phyloP scores from a whole-genome alignment of 75 land plant genomes.

The Isoetes taiwanensis region DNA sequence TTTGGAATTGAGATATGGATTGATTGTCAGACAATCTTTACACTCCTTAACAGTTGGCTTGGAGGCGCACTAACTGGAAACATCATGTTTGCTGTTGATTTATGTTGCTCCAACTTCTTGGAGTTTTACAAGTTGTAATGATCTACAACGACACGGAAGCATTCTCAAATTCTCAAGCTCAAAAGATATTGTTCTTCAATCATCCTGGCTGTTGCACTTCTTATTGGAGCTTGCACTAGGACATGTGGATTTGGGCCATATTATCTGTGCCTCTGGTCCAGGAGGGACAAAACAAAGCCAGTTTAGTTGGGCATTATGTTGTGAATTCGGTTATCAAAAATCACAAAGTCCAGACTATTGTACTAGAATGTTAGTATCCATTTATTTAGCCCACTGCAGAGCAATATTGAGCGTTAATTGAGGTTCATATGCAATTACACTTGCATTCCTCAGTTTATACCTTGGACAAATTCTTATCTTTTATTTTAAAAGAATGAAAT shows the following conservation, averaged over 20 bases:
- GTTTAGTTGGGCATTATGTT: constrained; percentile 71
- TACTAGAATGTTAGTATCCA: too few relatives aligned
- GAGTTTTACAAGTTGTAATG: constrained; percentile 48
- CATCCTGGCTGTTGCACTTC: constrained; percentile 31
- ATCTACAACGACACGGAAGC: constrained; percentile 73
- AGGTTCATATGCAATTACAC: too few relatives aligned
- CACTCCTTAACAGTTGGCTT: constrained; percentile 44
- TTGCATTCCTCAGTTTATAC: too few relatives aligned
- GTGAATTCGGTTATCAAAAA: too few relatives aligned
- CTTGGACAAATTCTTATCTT: too few relatives aligned
- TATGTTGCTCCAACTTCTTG: constrained; percentile 70
- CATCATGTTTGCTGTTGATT: too few relatives aligned
- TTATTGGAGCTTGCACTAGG: constrained; percentile 64
- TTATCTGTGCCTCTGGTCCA: constrained; percentile 29
- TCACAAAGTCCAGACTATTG: too few relatives aligned
- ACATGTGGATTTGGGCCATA: constrained; percentile 73
- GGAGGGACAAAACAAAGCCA: constrained; percentile 23
- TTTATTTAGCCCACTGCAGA: too few relatives aligned
- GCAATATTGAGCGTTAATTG: too few relatives aligned
- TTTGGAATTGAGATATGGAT: constrained; percentile 96
- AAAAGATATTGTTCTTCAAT: constrained; percentile 85
- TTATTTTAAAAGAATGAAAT: too few relatives aligned
- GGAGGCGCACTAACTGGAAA: constrained; percentile 54
- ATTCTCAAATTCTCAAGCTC: constrained; percentile 51
- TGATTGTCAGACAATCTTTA: constrained; percentile 71